A percentile compares a stretch with the other conserved stretches of the same genome.
Evolutionary conservation across 768 basidiomycete genomes (phyloP).

Genomic region (Suillus decipiens): DNA sequence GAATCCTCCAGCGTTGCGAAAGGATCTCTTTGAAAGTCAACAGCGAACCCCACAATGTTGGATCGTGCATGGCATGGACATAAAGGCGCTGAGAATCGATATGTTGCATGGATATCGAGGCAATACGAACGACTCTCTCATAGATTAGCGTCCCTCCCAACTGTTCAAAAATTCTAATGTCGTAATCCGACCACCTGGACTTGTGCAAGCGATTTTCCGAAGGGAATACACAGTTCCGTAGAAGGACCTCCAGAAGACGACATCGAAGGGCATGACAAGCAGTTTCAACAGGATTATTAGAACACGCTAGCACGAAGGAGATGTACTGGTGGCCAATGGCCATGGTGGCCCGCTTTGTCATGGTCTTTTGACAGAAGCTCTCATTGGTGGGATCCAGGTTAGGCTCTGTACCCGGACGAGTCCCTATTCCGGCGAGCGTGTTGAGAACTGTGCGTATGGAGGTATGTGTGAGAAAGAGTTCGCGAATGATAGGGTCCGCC

Average conservation of each 20-base stretch:
- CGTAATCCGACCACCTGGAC: constrained; percentile 2
- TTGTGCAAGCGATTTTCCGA: constrained; percentile 2
- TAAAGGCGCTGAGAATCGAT: constrained; percentile 5
- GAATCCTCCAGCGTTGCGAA: constrained; percentile 1
- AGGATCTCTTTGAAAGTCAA: background rate
- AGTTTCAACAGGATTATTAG: background rate
- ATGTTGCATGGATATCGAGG: background rate
- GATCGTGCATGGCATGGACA: background rate
- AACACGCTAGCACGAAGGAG: background rate
- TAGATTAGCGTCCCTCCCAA: background rate
- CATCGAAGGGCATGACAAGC: constrained; percentile 1
- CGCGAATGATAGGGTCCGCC: constrained; percentile 1
- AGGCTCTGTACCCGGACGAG: background rate
- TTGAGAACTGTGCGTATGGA: constrained; percentile 2
- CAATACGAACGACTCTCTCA: constrained; percentile 1
- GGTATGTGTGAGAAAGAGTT: constrained; percentile 1
- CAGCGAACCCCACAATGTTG: constrained; percentile 2
- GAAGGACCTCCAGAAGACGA: constrained; percentile 2
- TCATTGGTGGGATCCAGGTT: background rate
- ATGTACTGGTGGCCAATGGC: constrained; percentile 2
- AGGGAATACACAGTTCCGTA: constrained; percentile 4
- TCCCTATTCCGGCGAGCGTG: background rate
- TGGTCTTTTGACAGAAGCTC: constrained; percentile 1
- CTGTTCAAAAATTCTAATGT: constrained; percentile 2
- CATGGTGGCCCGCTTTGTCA: background rate